A percentile compares a stretch with the other conserved stretches of the same genome.
Conservation (phyloP, 2,329 filamentous ascomycete genomes). For the Periconia macrospinosa region DNA sequence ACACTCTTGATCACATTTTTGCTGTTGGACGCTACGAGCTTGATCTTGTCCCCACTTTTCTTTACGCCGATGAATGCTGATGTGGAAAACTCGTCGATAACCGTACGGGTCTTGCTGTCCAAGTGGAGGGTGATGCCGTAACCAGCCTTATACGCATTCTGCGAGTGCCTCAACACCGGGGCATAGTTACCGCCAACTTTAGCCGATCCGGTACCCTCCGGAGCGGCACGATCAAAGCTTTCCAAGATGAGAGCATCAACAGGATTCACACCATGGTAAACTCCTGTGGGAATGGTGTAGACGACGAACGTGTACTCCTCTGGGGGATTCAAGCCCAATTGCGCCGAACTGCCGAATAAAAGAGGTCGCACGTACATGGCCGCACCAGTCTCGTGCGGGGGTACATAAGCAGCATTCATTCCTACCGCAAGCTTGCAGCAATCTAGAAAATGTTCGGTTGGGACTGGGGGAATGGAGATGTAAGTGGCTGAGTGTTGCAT, state of each 20-base stretch:
- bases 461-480: slow-evolving; percentile 80
- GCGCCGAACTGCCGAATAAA: slow-evolving; percentile 83
- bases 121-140: slow-evolving; percentile 95
- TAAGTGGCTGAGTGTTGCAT: slow-evolving; percentile 83
- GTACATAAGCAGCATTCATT: slow-evolving; percentile 87
- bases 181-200: slow-evolving; percentile 97
- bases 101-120: slow-evolving; percentile 79
- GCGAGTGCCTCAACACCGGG: slow-evolving; percentile 84
- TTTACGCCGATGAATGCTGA: slow-evolving; percentile 86
- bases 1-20: slow-evolving; percentile 86
- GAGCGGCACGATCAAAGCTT: slow-evolving; percentile 91
- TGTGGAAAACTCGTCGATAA: slow-evolving; percentile 95
- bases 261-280: slow-evolving; percentile 88
- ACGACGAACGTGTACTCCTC: slow-evolving; percentile 93
- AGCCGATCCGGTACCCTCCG: slow-evolving; percentile 84
- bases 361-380: slow-evolving; percentile 92
- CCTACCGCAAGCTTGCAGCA: slow-evolving; percentile 80
- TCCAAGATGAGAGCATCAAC: slow-evolving; percentile 89
- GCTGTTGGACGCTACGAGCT: slow-evolving; percentile 84
- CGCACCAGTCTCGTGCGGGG: slow-evolving; percentile 83
- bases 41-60: slow-evolving; percentile 62
- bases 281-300: slow-evolving; percentile 87
- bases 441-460: slow-evolving; percentile 73
- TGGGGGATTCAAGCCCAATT: slow-evolving; percentile 82
- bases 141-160: slow-evolving; percentile 74